Evolutionary conservation across 1,139 yeast genomes (phyloP), one percentile per base, ranked within the genome.

Genomic region (Yamadazyma kanchanaburiensis): DNA sequence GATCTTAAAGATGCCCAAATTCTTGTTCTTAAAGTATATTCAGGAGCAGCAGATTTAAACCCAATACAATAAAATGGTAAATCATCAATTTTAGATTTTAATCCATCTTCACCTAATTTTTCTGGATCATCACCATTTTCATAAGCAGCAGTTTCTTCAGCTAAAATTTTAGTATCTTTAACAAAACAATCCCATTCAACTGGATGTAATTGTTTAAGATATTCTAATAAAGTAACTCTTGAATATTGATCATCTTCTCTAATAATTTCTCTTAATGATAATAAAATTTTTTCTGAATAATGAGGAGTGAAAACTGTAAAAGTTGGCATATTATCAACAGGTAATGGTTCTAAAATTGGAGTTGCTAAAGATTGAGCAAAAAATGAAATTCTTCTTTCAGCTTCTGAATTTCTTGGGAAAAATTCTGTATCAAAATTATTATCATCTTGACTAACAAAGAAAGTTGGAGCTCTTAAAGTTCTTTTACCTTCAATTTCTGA

Each of bases 121-220:
- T 85, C 94, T 33, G 73, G 72, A 32, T 74, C 80, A 15, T 75
- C 83, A 41, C 80, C 84, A 47, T 75, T 75, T 55, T 82, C 88
- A 48, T 74, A 83, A 22, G 89, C 89, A 51, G 91, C 91, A 42
- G 94, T 85, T 70, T 94, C 99, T 64, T 91, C 99, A 39, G 98
- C 96, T 56, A 91, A 75, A 58, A 91, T 89, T 77, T 91, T 91
- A 37, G 98, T 91, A 62, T 91, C 98, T 69, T 91, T 91, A 43
- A 91, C 98, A 51, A 91, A 91, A 65, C 97, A 89, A 49, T 91
- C 98, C 98, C 98, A 91, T 69, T 91, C 98, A 45, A 91, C 94
- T 30, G 97, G 97, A 60, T 91, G 97, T 53, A 91, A 75, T 70
- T 91, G 98, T 65, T 91, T 91, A 72, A 91, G 78, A 61, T 91